Conservation (phyloP, 768 basidiomycete genomes). For the Boletus vinaceobasis region DNA sequence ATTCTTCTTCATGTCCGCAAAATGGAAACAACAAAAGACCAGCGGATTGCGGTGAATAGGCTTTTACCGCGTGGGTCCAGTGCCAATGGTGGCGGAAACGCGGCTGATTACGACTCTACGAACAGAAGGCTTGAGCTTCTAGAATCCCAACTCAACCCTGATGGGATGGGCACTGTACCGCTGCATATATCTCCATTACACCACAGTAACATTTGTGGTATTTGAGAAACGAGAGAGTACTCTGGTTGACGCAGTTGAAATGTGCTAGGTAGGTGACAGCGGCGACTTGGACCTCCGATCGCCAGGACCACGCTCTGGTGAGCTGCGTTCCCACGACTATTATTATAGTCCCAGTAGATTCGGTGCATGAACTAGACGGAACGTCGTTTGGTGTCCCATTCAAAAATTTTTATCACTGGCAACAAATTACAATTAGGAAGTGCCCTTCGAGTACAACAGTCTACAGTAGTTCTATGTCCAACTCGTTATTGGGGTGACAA, state of each 20-base stretch:
- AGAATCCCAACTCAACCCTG: background rate
- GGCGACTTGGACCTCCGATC: too few species aligned
- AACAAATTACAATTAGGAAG: background rate
- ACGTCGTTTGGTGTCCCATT: too few species aligned
- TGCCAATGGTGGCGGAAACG: background rate
- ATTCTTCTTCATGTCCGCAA: background rate
- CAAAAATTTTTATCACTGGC: background rate
- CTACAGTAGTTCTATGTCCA: background rate
- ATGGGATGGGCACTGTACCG: background rate
- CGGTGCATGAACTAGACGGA: too few species aligned
- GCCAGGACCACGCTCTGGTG: too few species aligned
- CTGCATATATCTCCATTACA: background rate
- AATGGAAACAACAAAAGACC: slow-evolving; percentile 8
- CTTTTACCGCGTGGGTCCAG: background rate
- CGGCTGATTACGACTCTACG: background rate
- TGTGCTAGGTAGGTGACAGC: too few species aligned
- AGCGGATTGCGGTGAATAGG: too few species aligned
- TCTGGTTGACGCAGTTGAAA: too few species aligned
- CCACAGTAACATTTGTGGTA: background rate
- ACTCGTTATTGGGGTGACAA: background rate
- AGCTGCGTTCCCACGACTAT: too few species aligned
- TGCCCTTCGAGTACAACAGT: background rate
- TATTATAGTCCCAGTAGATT: too few species aligned
- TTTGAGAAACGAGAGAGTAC: background rate
- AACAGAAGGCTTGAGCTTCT: background rate